phyloP scores from a whole-genome alignment of 1,284 basidiomycete genomes.

The Tremellales sp. region DNA sequence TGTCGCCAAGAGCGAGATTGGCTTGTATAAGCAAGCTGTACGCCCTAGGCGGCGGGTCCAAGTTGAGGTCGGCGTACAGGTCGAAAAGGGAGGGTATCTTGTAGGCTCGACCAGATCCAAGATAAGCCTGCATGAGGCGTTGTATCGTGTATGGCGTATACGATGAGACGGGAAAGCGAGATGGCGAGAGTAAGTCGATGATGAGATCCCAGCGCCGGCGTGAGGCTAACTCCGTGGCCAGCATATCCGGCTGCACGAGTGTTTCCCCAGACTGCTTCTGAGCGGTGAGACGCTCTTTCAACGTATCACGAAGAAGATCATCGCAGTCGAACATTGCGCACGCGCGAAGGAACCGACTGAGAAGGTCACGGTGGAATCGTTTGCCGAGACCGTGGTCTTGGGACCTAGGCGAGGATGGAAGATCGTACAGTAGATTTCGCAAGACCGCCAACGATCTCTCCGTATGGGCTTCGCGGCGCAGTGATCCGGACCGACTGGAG shows the following conservation, averaged over 20 bases:
- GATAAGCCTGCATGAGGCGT: constrained; percentile 24
- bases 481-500: not conserved
- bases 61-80: constrained; percentile 8
- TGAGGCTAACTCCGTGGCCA: constrained; percentile 16
- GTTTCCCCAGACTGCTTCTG: not conserved
- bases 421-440: not conserved
- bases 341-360: not conserved
- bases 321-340: not conserved
- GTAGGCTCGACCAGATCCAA: constrained; percentile 20
- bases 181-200: constrained; percentile 16
- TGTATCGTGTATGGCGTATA: constrained; percentile 17
- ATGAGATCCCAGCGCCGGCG: constrained; percentile 17
- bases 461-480: not conserved
- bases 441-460: not conserved
- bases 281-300: not conserved
- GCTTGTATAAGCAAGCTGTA: constrained; percentile 26
- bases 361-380: not conserved
- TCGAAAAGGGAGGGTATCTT: constrained; percentile 24
- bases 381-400: not conserved
- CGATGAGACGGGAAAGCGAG: constrained; percentile 10
- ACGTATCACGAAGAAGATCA: not conserved
- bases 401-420: not conserved
- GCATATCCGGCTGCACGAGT: constrained; percentile 7
- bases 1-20: constrained; percentile 25
- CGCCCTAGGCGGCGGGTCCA: constrained; percentile 12